These are phyloP conservation scores for Auriscalpium microsporum DNA, from an alignment of 768 basidiomycete species.

Conservation along the genomic window DNA sequence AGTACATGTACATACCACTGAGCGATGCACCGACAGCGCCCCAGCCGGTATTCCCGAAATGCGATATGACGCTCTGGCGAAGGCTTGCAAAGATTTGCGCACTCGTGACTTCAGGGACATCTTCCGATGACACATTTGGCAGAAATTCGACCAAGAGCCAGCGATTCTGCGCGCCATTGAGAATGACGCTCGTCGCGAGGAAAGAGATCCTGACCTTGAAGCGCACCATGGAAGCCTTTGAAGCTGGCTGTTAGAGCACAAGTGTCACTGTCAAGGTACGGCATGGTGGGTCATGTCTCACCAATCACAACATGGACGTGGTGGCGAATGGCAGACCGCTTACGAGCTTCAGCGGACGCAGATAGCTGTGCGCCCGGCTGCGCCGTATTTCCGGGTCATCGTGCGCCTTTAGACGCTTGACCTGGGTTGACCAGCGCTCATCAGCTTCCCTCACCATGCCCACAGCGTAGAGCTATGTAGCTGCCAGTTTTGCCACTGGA, in stretches of 20 bases:
- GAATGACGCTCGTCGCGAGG: background rate
- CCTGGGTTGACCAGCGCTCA: no score
- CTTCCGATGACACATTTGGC: constrained; percentile 18
- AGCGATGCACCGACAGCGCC: constrained; percentile 68
- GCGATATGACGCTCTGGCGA: constrained; percentile 55
- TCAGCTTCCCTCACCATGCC: no score
- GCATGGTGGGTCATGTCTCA: no score
- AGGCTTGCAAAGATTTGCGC: constrained; percentile 63
- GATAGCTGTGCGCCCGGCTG: no score
- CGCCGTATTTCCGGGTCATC: no score
- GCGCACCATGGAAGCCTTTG: constrained; percentile 45
- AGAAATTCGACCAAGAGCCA: constrained; percentile 82
- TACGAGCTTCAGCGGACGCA: no score
- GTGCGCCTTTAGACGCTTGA: no score
- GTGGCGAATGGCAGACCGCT: no score
- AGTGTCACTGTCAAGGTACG: no score
- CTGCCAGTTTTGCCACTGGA: no score
- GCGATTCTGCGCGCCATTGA: constrained; percentile 47
- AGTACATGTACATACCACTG: constrained; percentile 46
- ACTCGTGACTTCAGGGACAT: constrained; percentile 35
- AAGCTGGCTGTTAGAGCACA: constrained; percentile 8
- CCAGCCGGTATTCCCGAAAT: constrained; percentile 86
- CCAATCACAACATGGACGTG: no score
- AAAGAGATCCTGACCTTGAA: constrained; percentile 45
- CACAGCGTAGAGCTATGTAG: no score